Evolutionary conservation across 257 asterid genomes (phyloP).

Genomic region (Ocimum tenuiflorum): DNA sequence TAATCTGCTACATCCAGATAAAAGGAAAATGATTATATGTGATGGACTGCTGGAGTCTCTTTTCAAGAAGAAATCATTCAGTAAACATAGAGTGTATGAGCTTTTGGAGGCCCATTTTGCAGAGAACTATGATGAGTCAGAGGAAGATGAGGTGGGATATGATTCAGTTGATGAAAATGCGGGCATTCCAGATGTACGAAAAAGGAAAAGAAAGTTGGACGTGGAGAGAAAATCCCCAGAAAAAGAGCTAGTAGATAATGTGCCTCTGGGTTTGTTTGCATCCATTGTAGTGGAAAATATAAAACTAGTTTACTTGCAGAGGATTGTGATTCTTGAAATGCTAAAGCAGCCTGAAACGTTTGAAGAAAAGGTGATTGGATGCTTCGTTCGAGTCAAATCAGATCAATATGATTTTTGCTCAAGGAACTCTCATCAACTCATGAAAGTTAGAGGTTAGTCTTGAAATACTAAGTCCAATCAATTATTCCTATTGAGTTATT

Average conservation of each 20-base stretch:
- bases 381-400: constrained; percentile 52
- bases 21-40: constrained; percentile 46
- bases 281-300: constrained; percentile 54
- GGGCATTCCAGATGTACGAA: constrained; percentile 14
- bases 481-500: constrained; percentile 12
- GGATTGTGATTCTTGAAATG: constrained; percentile 47
- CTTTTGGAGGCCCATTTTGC: constrained; percentile 57
- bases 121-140: constrained; percentile 45
- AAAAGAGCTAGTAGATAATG: constrained; percentile 20
- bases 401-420: constrained; percentile 38
- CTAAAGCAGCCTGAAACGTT: constrained; percentile 47
- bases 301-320: constrained; percentile 70
- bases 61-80: constrained; percentile 39
- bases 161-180: constrained; percentile 27
- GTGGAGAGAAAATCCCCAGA: constrained; percentile 21
- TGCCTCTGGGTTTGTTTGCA: constrained; percentile 42
- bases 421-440: constrained; percentile 45
- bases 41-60: constrained; percentile 43
- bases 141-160: constrained; percentile 37
- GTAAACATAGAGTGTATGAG: constrained; percentile 33
- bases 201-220: constrained; percentile 28
- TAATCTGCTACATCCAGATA: constrained; percentile 42
- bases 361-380: constrained; percentile 63
- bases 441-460: constrained; percentile 70
- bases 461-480: constrained; percentile 4